Conservation (phyloP, 208 protist genomes). For the Leishmania mexicana region DNA sequence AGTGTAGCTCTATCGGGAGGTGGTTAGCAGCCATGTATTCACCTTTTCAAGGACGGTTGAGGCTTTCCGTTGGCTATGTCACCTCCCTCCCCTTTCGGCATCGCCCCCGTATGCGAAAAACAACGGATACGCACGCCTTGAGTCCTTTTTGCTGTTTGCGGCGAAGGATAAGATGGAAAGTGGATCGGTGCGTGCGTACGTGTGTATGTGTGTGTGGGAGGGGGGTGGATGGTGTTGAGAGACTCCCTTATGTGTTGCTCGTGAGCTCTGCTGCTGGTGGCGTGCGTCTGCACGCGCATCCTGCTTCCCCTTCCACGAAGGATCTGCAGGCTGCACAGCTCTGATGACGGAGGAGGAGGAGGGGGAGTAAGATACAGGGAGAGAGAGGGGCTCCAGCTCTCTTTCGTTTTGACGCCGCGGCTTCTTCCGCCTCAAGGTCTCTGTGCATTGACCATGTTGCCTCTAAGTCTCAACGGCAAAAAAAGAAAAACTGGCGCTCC, state of each 20-base stretch:
- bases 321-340: background rate
- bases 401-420: background rate
- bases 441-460: background rate
- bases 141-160: background rate
- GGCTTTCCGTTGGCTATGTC: background rate
- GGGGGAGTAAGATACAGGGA: background rate
- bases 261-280: background rate
- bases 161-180: background rate
- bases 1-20: conserved; percentile 18
- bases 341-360: background rate
- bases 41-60: background rate
- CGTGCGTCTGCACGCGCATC: background rate
- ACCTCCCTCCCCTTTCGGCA: background rate
- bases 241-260: background rate
- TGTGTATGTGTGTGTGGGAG: background rate
- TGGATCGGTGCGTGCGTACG: background rate
- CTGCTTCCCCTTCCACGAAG: background rate
- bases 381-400: background rate
- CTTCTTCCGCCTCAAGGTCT: background rate
- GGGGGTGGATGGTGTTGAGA: background rate
- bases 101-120: background rate
- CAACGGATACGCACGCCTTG: background rate
- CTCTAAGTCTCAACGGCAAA: background rate
- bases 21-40: background rate
- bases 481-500: background rate